Conservation (phyloP, 2,329 filamentous ascomycete species). For the Pseudogymnoascus sp. region DNA sequence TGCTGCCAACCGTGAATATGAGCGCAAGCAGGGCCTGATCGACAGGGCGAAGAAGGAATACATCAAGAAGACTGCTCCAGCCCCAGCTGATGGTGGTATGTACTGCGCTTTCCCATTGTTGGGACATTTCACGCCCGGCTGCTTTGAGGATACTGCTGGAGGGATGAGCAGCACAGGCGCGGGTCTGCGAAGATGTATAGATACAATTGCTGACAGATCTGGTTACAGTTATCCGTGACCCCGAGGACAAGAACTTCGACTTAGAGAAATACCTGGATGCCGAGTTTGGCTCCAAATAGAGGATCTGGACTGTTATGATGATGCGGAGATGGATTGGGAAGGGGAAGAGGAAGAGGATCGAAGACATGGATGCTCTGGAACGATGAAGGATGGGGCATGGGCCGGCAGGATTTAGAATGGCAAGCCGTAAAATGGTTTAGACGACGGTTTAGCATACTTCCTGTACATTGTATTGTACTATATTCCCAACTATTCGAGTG, state of each 20-base stretch:
- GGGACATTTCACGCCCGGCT: not conserved
- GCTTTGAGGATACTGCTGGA: not conserved
- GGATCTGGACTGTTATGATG: slow-evolving; percentile 11
- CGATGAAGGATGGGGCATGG: not conserved
- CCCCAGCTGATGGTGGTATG: slow-evolving; percentile 26
- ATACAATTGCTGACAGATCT: slow-evolving; percentile 2
- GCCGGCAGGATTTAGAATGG: slow-evolving; percentile 10
- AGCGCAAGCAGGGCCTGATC: slow-evolving; percentile 88
- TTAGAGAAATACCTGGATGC: slow-evolving; percentile 75
- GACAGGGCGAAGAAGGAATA: slow-evolving; percentile 87
- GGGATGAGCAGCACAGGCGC: not conserved
- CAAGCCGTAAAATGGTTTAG: slow-evolving; percentile 26
- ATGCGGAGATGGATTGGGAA: slow-evolving; percentile 4
- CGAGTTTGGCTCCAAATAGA: slow-evolving; percentile 30
- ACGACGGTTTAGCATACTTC: slow-evolving; percentile 28
- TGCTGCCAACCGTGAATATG: slow-evolving; percentile 72
- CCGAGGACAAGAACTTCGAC: slow-evolving; percentile 84
- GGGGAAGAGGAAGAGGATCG: slow-evolving; percentile 10
- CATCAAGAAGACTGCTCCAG: slow-evolving; percentile 63
- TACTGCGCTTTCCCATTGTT: not conserved
- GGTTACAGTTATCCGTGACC: slow-evolving; percentile 61
- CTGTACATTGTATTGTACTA: slow-evolving; percentile 33
- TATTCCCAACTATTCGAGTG: slow-evolving; percentile 13
- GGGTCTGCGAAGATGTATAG: not conserved
- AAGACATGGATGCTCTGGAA: slow-evolving; percentile 8